Base-by-base conservation (phyloP, 768 basidiomycete genomes). In the Leccinum fibrillosum region DNA sequence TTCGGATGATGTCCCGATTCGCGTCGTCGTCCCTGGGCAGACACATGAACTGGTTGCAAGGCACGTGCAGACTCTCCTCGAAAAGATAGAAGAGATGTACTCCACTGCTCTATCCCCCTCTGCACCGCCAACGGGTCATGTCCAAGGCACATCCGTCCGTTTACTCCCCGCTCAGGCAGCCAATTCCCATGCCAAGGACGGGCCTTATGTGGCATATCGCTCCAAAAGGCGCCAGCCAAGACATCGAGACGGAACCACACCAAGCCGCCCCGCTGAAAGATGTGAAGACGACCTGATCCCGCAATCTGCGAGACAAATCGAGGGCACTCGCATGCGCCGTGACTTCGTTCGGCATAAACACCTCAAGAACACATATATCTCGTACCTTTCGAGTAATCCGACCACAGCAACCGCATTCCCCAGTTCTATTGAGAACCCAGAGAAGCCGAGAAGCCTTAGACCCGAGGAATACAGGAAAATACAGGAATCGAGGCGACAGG, bases 21-120 rank as follows among this genome's bases (percentile, higher is more conserved):
- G 77, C 6, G 62, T 77, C 34, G 62, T 78, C 17, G 74, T 76
- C 3, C 77, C 78, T 37, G 73, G 75, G 11, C 74, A 74, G 62
- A 65, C 66, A 4, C 17, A 55, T 5, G 67, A 59, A 59, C 49
- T 69, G 45, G 63, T 73, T 21, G 62, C 63, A 4, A 23, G 51
- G 28, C 55, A 62, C 25, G 65, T 74, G 10, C 63, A 61, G 39
- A 52, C 51, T 15, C 57, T 72, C 51, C 44, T 74, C 4, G 26
- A 37, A 42, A 62, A 55, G 13, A 30, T 73, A 3, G 69, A 57
- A 42, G 66, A 61, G 30, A 62, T 65, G 37, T 55, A 21, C 47
- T 49, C 61, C 23, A 17, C 21, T 30, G n/a, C 28, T 34, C 15
- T 50, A 17, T n/a, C 59, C 9, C 17, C 42, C 10, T 28, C 39